A percentile compares a stretch with the other conserved stretches of the same genome.
phyloP scores from a whole-genome alignment of 1,284 basidiomycete species.

The Phylloboletellus chloephorus region DNA sequence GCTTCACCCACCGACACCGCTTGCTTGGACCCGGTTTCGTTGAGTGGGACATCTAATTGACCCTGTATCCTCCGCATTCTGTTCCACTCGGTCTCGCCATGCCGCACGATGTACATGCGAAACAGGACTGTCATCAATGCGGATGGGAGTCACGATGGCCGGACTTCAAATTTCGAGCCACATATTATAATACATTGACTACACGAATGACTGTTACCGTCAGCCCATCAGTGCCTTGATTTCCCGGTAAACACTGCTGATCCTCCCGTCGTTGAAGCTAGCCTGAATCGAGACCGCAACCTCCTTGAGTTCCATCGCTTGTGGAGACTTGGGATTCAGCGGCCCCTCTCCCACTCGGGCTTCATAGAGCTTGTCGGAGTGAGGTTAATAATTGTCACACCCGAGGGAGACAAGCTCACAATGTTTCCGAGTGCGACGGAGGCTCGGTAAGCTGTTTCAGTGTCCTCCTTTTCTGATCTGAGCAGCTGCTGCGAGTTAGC shows the following conservation, averaged over 20 bases:
- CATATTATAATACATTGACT: neutral
- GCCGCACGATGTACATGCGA: conserved; percentile 61
- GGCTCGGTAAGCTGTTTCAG: conserved; percentile 81
- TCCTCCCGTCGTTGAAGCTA: conserved; percentile 53
- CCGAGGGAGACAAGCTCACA: conserved; percentile 40
- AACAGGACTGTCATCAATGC: conserved; percentile 26
- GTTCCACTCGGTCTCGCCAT: conserved; percentile 72
- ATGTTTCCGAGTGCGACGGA: conserved; percentile 87
- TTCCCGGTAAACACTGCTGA: conserved; percentile 48
- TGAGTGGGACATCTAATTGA: conserved; percentile 60
- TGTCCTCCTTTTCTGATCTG: conserved; percentile 63
- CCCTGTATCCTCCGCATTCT: conserved; percentile 60
- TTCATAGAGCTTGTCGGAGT: conserved; percentile 41
- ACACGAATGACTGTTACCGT: neutral
- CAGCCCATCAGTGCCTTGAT: conserved; percentile 33
- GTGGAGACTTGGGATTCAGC: conserved; percentile 36
- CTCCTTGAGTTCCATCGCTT: conserved; percentile 35
- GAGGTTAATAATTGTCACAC: neutral
- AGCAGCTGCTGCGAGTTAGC: conserved; percentile 48
- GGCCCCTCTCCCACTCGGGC: conserved; percentile 36
- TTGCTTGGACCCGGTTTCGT: conserved; percentile 53
- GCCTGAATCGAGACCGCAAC: conserved; percentile 37
- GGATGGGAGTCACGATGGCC: neutral
- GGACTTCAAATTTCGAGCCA: neutral
- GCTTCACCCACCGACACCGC: conserved; percentile 49